Evolutionary conservation across 2,329 filamentous ascomycete species (phyloP).

Genomic region (Colletotrichum sidae): DNA sequence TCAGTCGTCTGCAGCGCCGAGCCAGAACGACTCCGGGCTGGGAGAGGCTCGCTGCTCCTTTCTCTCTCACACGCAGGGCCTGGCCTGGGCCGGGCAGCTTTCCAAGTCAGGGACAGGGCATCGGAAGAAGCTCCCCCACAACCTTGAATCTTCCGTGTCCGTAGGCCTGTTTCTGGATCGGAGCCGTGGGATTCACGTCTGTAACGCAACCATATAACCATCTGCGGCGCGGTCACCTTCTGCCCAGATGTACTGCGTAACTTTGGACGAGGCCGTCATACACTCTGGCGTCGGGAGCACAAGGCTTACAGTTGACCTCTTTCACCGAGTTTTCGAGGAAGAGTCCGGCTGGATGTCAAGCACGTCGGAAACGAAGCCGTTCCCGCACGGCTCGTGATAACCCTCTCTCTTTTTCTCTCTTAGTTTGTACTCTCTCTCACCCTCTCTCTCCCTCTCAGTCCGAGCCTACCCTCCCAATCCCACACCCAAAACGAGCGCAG

Average conservation of each 20-base stretch:
- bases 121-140: no score
- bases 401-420: neutral
- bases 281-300: slow-evolving; percentile 1
- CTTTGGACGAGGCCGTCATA: neutral
- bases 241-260: neutral
- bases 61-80: neutral
- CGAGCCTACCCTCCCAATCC: no score
- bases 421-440: slow-evolving; percentile 7
- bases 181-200: neutral
- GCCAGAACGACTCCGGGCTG: neutral
- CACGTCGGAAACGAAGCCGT: slow-evolving; percentile 3
- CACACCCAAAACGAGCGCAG: no score
- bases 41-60: neutral
- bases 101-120: no score
- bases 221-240: slow-evolving; percentile 22
- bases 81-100: slow-evolving; percentile 3
- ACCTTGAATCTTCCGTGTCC: no score
- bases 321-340: neutral
- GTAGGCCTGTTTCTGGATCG: neutral
- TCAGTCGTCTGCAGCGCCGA: slow-evolving; percentile 18
- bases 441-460: neutral
- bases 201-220: slow-evolving; percentile 12
- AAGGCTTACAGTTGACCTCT: neutral
- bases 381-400: neutral
- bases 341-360: slow-evolving; percentile 13